phyloP scores from a whole-genome alignment of 441 rosid genomes.

The Adansonia grandidieri region DNA sequence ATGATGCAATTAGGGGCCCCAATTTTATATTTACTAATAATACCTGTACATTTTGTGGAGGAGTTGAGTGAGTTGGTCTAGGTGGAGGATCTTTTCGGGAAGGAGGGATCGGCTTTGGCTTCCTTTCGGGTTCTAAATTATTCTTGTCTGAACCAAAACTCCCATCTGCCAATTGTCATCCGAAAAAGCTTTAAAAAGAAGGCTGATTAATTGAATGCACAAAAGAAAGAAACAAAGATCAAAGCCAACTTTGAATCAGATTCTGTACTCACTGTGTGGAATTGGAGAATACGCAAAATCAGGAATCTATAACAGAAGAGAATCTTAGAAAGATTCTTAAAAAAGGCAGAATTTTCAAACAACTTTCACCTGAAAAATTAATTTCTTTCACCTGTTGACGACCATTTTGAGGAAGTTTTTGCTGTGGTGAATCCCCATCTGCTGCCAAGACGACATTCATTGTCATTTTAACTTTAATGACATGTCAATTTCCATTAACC shows the following conservation, averaged over 20 bases:
- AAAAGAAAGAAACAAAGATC: conserved; percentile 28
- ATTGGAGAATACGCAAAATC: conserved; percentile 25
- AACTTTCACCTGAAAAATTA: conserved; percentile 23
- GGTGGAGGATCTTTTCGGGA: conserved; percentile 58
- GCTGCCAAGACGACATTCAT: conserved; percentile 45
- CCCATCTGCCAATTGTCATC: conserved; percentile 52
- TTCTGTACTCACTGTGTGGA: conserved; percentile 37
- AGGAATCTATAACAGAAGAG: conserved; percentile 23
- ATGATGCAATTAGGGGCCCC: conserved; percentile 19
- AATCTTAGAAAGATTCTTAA: conserved; percentile 18
- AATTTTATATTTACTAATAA: not conserved
- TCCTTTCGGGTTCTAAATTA: conserved; percentile 71
- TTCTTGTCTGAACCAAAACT: conserved; percentile 81
- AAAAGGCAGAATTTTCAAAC: conserved; percentile 5
- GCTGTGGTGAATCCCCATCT: conserved; percentile 89
- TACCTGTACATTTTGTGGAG: conserved; percentile 44
- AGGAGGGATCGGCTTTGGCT: conserved; percentile 47
- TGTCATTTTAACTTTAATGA: conserved; percentile 8
- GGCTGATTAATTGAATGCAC: conserved; percentile 24
- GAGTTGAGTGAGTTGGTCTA: conserved; percentile 49
- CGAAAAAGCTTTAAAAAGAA: conserved; percentile 13
- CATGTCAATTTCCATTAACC: conserved; percentile 26
- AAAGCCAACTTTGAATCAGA: conserved; percentile 47
- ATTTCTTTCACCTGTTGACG: conserved; percentile 73
- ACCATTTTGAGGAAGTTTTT: conserved; percentile 63